A percentile compares a stretch with the other conserved stretches of the same genome.
Evolutionary conservation across 345 rosid genomes (phyloP).

Genomic region (Tarenaya hassleriana): DNA sequence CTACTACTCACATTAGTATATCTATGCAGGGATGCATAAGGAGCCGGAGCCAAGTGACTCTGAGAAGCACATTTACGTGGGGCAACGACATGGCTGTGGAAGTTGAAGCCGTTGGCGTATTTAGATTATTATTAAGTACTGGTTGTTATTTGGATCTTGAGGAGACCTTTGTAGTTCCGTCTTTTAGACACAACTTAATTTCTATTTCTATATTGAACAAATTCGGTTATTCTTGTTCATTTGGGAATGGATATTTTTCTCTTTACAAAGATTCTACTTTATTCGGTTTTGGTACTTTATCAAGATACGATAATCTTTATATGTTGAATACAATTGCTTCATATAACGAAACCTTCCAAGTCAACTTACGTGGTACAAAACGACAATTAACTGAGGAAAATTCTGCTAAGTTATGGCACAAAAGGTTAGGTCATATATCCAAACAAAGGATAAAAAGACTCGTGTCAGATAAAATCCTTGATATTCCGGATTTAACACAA

Average conservation of each 20-base stretch:
- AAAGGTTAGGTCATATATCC: neutral
- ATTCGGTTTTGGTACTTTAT: neutral
- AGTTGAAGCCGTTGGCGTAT: neutral
- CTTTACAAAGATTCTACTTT: too few relatives aligned
- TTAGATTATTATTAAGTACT: neutral
- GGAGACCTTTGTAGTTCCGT: neutral
- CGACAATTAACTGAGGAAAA: slow-evolving; percentile 2
- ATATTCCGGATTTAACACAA: neutral
- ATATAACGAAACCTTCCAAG: slow-evolving; percentile 12
- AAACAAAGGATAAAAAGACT: neutral
- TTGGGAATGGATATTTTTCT: neutral
- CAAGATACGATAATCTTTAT: slow-evolving; percentile 9
- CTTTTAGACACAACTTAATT: neutral
- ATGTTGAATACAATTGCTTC: slow-evolving; percentile 12
- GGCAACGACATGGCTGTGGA: neutral
- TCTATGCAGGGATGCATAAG: too few relatives aligned
- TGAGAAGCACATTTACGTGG: too few relatives aligned
- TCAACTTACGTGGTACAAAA: neutral
- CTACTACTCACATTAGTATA: too few relatives aligned
- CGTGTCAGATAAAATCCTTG: neutral
- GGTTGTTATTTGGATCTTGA: neutral
- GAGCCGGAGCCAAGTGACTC: too few relatives aligned
- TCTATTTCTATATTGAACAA: neutral
- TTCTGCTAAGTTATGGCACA: neutral
- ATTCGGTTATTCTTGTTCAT: neutral